Percentiles rank a stretch among this genome's conserved stretches.
phyloP scores from a whole-genome alignment of 208 protist species.

The Borovskyia barvae region DNA sequence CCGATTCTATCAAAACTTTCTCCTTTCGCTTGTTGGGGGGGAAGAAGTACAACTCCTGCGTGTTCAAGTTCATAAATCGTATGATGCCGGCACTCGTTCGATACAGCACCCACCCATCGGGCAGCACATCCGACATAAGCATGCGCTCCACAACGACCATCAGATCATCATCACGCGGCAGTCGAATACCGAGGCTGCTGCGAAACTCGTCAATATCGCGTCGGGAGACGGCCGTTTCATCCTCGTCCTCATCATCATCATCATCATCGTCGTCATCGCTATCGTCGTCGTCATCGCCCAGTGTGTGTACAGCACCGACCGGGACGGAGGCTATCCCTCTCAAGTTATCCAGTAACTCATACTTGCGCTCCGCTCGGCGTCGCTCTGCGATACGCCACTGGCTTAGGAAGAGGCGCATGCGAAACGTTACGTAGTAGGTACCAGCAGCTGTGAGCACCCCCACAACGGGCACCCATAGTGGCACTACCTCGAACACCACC shows the following conservation, averaged over 20 bases:
- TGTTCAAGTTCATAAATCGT: constrained; percentile 89
- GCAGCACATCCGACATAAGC: constrained; percentile 81
- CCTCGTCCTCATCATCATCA: constrained; percentile 61
- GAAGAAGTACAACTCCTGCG: constrained; percentile 87
- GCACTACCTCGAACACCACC: constrained; percentile 55
- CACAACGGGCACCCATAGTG: constrained; percentile 66
- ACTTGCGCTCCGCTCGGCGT: constrained; percentile 65
- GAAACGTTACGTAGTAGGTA: constrained; percentile 63
- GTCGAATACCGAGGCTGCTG: constrained; percentile 76
- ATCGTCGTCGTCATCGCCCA: constrained; percentile 46
- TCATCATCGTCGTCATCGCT: constrained; percentile 52
- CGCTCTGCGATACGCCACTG: constrained; percentile 76
- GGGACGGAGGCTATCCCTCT: constrained; percentile 33
- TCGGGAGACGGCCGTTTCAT: constrained; percentile 67
- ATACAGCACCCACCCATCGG: constrained; percentile 87
- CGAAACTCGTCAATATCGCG: constrained; percentile 87
- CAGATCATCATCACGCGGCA: constrained; percentile 84
- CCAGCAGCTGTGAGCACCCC: constrained; percentile 35
- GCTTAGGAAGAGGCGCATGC: constrained; percentile 65
- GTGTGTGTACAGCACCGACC: constrained; percentile 37
- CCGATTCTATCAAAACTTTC: constrained; percentile 58
- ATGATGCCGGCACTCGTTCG: constrained; percentile 84
- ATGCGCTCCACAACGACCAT: constrained; percentile 78
- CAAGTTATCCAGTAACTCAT: constrained; percentile 66
- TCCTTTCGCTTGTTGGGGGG: constrained; percentile 68